Evolutionary conservation across 2,329 filamentous ascomycete species (phyloP).

Genomic region (Didymellaceae sp.): DNA sequence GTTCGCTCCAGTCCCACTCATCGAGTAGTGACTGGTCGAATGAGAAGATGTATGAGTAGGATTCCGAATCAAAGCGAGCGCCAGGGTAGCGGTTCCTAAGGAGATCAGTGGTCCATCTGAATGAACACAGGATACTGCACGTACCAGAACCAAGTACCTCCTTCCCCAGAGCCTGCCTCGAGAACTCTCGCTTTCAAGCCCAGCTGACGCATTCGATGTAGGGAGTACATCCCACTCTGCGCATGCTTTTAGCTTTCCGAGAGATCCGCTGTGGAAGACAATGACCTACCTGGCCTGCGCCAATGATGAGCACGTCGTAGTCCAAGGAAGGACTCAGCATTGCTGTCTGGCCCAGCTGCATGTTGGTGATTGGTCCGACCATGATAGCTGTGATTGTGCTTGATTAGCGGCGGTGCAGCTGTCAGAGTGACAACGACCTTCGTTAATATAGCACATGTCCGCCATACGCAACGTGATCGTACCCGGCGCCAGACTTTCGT

Average conservation of each 20-base stretch:
- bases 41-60: constrained; percentile 55
- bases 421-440: background rate
- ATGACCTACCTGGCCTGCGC: constrained; percentile 38
- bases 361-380: constrained; percentile 20
- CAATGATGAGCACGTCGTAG: constrained; percentile 37
- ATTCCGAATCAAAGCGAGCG: constrained; percentile 57
- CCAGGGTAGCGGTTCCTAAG: constrained; percentile 57
- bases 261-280: background rate
- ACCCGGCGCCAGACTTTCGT: background rate
- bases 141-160: constrained; percentile 48
- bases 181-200: constrained; percentile 37
- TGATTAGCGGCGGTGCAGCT: background rate
- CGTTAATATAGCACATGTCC: constrained; percentile 1
- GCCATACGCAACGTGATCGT: background rate
- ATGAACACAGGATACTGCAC: too few species aligned
- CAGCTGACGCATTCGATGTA: constrained; percentile 45
- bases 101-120: background rate
- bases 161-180: constrained; percentile 45
- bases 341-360: constrained; percentile 6
- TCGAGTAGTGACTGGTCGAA: constrained; percentile 52
- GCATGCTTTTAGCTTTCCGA: background rate
- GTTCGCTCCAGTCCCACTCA: constrained; percentile 52
- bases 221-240: constrained; percentile 40
- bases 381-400: constrained; percentile 9
- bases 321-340: constrained; percentile 25